Evolutionary conservation across 257 asterid species (phyloP), one percentile per base, ranked within the genome.

Genomic region (Perilla frutescens): DNA sequence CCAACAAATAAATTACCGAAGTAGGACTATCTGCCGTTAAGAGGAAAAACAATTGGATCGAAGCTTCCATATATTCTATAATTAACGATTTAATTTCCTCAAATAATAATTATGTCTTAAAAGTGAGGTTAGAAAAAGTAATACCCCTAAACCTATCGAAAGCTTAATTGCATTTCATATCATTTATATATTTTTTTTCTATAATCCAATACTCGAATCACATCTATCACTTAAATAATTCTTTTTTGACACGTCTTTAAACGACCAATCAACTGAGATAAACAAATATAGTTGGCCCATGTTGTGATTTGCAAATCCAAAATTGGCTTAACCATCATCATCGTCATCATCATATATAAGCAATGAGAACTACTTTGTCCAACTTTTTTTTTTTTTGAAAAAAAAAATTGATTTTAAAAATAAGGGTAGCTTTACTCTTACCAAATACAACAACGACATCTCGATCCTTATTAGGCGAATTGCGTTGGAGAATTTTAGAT

Each of bases 221-320:
- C 47, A 54, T 60, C 47, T 36, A 8, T 12, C 56, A n/a, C 40
- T 20, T 63, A 20, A 20, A 0, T 20, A 20, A 34, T 37, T 9
- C 73, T 64, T 57, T 71, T 37, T 47, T 74, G 71, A 67, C 44
- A 43, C n/a, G 53, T 8, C 82, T 83, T 80, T 80, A 54, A 43
- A 53, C 53, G 78, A 66, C 79, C 70, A 72, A 74, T 62, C 68
- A 83, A 50, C 26, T 20, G 9, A 54, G 41, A 20, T 55, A 61
- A 71, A 81, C 53, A 77, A 75, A 37, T 71, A 66, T 41, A 59
- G 55, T 45, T 84, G 82, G 84, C 63, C 81, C 84, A 77, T 45
- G 31, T 75, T 73, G 45, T 73, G 89, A 86, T 84, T 39, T 74
- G 87, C 83, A 74, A 79, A 86, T 82, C 84, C 68, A 41, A 66